Conservation (phyloP, 2,329 filamentous ascomycete genomes). For the Paecilomyces sp. region DNA sequence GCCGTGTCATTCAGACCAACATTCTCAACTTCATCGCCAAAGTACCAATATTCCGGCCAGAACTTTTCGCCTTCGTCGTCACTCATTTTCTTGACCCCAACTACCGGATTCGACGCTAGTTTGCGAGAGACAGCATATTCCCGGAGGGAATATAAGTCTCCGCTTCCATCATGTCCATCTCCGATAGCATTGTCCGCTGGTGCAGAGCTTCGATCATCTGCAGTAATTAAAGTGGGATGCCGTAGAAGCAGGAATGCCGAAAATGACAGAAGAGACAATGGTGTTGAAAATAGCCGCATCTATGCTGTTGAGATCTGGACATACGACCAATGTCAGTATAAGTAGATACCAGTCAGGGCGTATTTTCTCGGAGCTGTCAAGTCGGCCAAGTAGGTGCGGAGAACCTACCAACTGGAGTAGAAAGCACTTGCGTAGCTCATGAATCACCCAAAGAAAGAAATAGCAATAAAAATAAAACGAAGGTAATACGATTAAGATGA, state of each 20-base stretch:
- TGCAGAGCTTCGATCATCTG: background rate
- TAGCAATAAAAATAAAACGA: background rate
- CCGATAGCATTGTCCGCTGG: background rate
- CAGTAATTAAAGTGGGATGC: background rate
- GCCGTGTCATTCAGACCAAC: conserved; percentile 1
- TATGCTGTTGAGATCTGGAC: background rate
- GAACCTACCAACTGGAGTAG: background rate
- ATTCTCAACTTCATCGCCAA: conserved; percentile 14
- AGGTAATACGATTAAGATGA: background rate
- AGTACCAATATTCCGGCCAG: conserved; percentile 39
- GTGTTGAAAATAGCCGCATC: background rate
- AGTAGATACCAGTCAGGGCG: background rate
- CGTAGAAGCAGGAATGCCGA: background rate
- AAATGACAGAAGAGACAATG: background rate
- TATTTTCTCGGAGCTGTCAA: background rate
- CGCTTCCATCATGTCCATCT: background rate
- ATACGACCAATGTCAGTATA: background rate
- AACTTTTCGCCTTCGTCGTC: conserved; percentile 42
- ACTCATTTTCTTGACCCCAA: conserved; percentile 38
- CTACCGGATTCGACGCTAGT: conserved; percentile 17
- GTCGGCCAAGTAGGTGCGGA: background rate
- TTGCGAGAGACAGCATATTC: conserved; percentile 22
- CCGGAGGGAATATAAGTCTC: background rate
- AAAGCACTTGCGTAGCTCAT: background rate
- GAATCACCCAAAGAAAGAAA: background rate